phyloP scores from a whole-genome alignment of 2,329 filamentous ascomycete species.

The Arthrobotrys pseudoclavata region DNA sequence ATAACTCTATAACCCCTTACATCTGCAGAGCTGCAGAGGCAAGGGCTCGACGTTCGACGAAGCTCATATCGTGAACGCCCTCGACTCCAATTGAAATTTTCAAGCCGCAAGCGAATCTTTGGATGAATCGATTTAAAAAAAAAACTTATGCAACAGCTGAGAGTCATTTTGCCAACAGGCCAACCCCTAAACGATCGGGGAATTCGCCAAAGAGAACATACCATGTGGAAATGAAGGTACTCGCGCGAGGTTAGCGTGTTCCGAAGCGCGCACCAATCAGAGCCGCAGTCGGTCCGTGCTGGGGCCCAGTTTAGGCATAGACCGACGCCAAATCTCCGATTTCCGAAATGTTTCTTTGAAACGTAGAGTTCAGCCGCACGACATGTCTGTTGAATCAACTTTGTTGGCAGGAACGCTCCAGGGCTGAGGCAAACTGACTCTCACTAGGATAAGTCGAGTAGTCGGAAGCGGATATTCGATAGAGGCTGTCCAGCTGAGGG shows the following conservation, averaged over 20 bases:
- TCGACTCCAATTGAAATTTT: too few species aligned
- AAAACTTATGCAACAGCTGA: neutral
- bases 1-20: neutral
- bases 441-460: neutral
- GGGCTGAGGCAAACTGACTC: neutral
- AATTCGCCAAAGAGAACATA: slow-evolving; percentile 12
- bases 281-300: too few species aligned
- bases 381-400: neutral
- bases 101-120: neutral
- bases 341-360: slow-evolving; percentile 5
- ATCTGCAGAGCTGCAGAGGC: neutral
- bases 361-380: slow-evolving; percentile 5
- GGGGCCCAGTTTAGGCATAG: neutral
- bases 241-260: slow-evolving; percentile 19
- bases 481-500: neutral
- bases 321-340: neutral
- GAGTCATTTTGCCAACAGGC: neutral
- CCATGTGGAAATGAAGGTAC: slow-evolving; percentile 20
- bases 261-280: slow-evolving; percentile 25
- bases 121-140: neutral
- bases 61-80: neutral
- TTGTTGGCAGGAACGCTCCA: neutral
- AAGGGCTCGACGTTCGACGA: too few species aligned
- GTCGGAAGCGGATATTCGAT: neutral
- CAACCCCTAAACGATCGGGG: slow-evolving; percentile 11